A percentile compares a stretch with the other conserved stretches of the same genome.
Conservation (phyloP, 345 rosid species). For the Camelina sativa region DNA sequence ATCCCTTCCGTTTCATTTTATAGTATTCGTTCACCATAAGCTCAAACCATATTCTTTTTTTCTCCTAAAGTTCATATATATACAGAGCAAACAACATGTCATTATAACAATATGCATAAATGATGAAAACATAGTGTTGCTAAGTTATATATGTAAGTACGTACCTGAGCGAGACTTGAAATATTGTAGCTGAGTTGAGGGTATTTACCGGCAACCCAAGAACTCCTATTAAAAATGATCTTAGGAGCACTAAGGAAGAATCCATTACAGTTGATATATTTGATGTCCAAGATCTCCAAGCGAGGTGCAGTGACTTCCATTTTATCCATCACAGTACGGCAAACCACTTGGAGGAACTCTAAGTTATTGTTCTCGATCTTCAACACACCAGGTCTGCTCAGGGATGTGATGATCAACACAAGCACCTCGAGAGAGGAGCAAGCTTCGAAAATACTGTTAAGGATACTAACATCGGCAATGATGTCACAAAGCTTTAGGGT, state of each 20-base stretch:
- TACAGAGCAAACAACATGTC: slow-evolving; percentile 13
- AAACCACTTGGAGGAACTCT: slow-evolving; percentile 16
- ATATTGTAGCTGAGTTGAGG: slow-evolving; percentile 20
- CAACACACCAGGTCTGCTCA: not conserved
- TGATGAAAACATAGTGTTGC: not conserved
- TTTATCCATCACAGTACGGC: not conserved
- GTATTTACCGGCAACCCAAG: not conserved
- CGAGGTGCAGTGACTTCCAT: slow-evolving; percentile 6
- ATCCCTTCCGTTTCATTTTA: not conserved
- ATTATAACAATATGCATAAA: not conserved
- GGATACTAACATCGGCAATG: not conserved
- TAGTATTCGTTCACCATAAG: not conserved
- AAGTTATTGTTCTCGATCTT: slow-evolving; percentile 31
- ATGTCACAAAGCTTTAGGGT: slow-evolving; percentile 23
- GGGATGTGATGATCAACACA: slow-evolving; percentile 1
- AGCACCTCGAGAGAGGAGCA: slow-evolving; percentile 35
- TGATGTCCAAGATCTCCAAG: slow-evolving; percentile 29
- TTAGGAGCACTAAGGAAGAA: slow-evolving; percentile 27
- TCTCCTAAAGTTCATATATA: slow-evolving; percentile 21
- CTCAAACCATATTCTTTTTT: slow-evolving; percentile 23
- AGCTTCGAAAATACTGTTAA: not conserved
- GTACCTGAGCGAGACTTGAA: slow-evolving; percentile 33
- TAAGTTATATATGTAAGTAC: not conserved
- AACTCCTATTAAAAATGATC: not conserved
- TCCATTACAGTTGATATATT: not conserved